A percentile compares a stretch with the other conserved stretches of the same genome.
These are phyloP conservation scores for Heimioporus punctisporus DNA, from an alignment of 1,284 basidiomycete species.

Conservation along the genomic window DNA sequence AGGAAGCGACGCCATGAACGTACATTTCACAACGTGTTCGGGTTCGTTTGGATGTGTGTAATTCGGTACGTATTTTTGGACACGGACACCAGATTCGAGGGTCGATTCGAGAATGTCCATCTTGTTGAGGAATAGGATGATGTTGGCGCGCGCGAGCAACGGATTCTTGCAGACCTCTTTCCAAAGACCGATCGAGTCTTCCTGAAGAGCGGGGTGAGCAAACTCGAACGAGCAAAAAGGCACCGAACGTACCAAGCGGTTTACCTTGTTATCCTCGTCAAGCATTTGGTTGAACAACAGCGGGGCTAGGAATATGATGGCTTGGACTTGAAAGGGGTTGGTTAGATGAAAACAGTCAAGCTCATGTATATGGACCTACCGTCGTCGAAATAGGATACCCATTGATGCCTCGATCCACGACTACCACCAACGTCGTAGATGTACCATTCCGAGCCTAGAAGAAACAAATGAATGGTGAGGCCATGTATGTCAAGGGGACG, in stretches of 20 bases:
- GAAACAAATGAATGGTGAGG: background rate
- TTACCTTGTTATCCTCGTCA: constrained; percentile 45
- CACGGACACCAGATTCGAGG: constrained; percentile 55
- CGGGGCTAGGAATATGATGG: constrained; percentile 51
- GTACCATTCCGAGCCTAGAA: constrained; percentile 55
- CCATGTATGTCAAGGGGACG: constrained; percentile 5
- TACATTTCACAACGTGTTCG: constrained; percentile 50
- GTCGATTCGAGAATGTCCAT: constrained; percentile 64
- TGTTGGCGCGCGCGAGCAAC: constrained; percentile 54
- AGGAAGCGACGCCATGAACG: constrained; percentile 9
- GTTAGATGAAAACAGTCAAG: constrained; percentile 8
- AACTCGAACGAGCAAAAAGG: background rate
- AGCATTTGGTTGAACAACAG: constrained; percentile 50
- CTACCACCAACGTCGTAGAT: constrained; percentile 74
- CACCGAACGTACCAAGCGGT: constrained; percentile 34
- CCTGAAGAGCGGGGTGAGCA: constrained; percentile 33
- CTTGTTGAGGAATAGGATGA: constrained; percentile 75
- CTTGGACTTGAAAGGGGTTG: constrained; percentile 38
- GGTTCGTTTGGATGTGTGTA: constrained; percentile 65
- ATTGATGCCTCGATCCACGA: constrained; percentile 55
- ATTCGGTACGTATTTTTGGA: constrained; percentile 62
- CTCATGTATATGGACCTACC: constrained; percentile 27
- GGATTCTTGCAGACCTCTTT: constrained; percentile 60
- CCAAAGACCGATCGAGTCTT: constrained; percentile 67
- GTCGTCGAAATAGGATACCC: constrained; percentile 72